These are phyloP conservation scores for Gautieria morchelliformis DNA, from an alignment of 768 basidiomycete genomes.

Conservation along the genomic window DNA sequence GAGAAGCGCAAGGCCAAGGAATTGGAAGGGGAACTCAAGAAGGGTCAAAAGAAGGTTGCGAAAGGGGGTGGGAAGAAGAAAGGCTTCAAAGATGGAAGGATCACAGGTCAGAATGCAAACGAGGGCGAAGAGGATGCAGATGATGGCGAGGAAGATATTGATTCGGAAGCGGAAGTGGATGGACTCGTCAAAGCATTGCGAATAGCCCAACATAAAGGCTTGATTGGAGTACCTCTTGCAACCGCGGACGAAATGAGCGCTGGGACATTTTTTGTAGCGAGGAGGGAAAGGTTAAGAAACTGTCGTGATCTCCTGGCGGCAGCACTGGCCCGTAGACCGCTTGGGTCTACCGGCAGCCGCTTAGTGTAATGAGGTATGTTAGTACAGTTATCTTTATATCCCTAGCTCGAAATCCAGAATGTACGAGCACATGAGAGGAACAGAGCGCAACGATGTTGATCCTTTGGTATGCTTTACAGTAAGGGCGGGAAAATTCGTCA, in stretches of 20 bases:
- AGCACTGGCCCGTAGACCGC: conserved; percentile 27
- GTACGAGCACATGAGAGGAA: not conserved
- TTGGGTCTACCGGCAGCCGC: not conserved
- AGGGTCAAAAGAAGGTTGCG: conserved; percentile 23
- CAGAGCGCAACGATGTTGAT: not conserved
- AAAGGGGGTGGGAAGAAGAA: conserved; percentile 31
- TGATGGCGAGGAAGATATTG: conserved; percentile 55
- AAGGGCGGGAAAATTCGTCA: not conserved
- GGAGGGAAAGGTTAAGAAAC: conserved; percentile 52
- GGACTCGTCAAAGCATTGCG: conserved; percentile 56
- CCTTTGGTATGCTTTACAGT: not conserved
- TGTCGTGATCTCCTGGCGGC: conserved; percentile 50
- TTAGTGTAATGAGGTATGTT: not conserved
- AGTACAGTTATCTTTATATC: not conserved
- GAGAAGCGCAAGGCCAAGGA: conserved; percentile 56
- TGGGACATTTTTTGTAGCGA: conserved; percentile 72
- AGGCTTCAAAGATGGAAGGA: conserved; percentile 21
- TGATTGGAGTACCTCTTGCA: conserved; percentile 58
- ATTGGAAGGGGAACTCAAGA: conserved; percentile 60
- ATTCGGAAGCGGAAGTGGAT: conserved; percentile 81
- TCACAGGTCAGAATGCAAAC: conserved; percentile 29
- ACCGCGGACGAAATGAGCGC: conserved; percentile 50
- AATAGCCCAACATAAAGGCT: conserved; percentile 43
- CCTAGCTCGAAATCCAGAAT: not conserved
- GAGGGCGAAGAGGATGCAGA: conserved; percentile 53